Evolutionary conservation across 2,329 filamentous ascomycete species (phyloP).

Genomic region (Neofusicoccum laricinum): DNA sequence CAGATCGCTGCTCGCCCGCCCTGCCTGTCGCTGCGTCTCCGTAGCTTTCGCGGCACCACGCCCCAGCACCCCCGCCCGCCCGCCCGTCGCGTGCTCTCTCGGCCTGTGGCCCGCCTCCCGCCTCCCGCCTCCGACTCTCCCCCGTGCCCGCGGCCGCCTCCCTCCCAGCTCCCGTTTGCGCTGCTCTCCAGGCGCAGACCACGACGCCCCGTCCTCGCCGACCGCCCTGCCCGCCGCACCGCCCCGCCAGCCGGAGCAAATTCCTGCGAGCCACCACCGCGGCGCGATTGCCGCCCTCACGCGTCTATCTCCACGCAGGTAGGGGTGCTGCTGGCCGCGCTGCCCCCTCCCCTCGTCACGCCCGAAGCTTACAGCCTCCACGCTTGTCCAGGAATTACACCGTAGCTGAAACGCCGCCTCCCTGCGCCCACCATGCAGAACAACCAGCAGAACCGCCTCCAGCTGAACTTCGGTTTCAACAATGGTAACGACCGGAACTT

Average conservation of each 20-base stretch:
- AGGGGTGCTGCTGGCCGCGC: conserved; percentile 12
- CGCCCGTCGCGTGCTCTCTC: neutral
- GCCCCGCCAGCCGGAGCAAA: neutral
- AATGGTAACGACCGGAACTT: conserved; percentile 41
- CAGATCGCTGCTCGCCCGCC: neutral
- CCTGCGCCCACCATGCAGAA: conserved; percentile 22
- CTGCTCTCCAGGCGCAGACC: neutral
- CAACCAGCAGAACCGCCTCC: conserved; percentile 43
- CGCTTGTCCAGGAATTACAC: conserved; percentile 3
- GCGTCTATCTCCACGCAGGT: conserved; percentile 9
- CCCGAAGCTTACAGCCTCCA: conserved; percentile 12
- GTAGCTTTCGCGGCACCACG: neutral
- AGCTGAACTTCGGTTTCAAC: conserved; percentile 52
- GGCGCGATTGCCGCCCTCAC: conserved; percentile 6
- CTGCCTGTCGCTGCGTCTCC: conserved; percentile 3
- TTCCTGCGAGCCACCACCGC: neutral
- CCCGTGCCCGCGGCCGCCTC: conserved; percentile 9
- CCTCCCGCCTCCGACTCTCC: conserved; percentile 4
- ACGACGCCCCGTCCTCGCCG: neutral
- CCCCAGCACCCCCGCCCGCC: neutral
- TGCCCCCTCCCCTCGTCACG: conserved; percentile 8
- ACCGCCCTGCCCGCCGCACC: neutral
- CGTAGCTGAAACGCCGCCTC: conserved; percentile 7
- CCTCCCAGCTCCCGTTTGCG: conserved; percentile 9
- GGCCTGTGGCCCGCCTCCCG: conserved; percentile 6